These are phyloP conservation scores for Biancaea sappan DNA, from an alignment of 306 rosid genomes.

Conservation along the genomic window DNA sequence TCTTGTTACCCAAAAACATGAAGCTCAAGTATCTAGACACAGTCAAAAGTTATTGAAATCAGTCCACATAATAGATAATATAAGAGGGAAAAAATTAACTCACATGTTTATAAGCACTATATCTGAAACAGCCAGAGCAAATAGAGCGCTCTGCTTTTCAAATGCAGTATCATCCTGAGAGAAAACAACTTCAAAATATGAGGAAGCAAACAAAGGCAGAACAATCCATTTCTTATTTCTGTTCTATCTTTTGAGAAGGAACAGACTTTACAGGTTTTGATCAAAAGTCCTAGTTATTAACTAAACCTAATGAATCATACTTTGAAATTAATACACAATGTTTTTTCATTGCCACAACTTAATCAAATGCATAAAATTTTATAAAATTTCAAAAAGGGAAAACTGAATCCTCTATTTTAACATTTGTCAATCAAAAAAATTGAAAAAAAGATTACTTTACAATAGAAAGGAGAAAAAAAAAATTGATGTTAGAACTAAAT, in stretches of 20 bases:
- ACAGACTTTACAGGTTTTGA: background rate
- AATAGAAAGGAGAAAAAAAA: background rate
- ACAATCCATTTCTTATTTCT: conserved; percentile 4
- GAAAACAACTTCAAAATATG: conserved; percentile 28
- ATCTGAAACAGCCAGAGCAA: conserved; percentile 92
- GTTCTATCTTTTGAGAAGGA: background rate
- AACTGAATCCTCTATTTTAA: conserved; percentile 9
- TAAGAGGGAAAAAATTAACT: conserved; percentile 29
- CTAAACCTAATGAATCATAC: background rate
- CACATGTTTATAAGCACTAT: conserved; percentile 94
- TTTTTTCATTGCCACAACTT: background rate
- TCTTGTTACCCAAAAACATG: conserved; percentile 1
- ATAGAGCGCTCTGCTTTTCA: conserved; percentile 96
- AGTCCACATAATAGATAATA: background rate
- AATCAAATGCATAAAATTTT: background rate
- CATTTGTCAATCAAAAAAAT: background rate
- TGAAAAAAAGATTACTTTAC: background rate
- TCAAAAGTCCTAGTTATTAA: background rate
- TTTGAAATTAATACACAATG: background rate
- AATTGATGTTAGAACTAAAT: background rate
- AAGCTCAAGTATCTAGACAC: background rate
- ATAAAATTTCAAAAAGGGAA: background rate
- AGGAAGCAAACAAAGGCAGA: conserved; percentile 25
- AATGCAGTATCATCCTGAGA: conserved; percentile 89
- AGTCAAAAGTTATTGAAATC: background rate